These are phyloP conservation scores for Labyrinthula sp. DNA, from an alignment of 352 stramenopile species.

Conservation along the genomic window DNA sequence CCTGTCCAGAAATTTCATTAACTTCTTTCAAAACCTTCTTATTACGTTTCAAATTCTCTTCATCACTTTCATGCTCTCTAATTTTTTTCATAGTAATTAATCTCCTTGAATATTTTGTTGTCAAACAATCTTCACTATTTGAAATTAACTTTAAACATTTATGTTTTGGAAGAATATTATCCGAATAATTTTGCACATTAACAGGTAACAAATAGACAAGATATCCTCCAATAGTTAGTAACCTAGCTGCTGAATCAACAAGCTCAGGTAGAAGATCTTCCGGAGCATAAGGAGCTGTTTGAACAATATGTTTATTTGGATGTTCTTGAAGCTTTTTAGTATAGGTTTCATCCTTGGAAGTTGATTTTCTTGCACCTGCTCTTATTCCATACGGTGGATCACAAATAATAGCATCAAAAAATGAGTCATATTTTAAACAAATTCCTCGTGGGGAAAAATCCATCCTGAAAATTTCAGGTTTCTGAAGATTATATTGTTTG, in stretches of 20 bases:
- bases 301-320: slow-evolving; percentile 73
- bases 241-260: slow-evolving; percentile 59
- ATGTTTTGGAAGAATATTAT: slow-evolving; percentile 51
- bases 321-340: slow-evolving; percentile 33
- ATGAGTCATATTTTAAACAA: slow-evolving; percentile 20
- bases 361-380: slow-evolving; percentile 70
- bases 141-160: slow-evolving; percentile 44
- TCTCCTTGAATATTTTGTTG: slow-evolving; percentile 51
- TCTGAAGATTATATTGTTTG: slow-evolving; percentile 64
- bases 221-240: slow-evolving; percentile 47
- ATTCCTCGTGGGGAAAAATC: slow-evolving; percentile 59
- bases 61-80: slow-evolving; percentile 32
- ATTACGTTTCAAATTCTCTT: too few species aligned
- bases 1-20: too few species aligned
- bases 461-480: slow-evolving; percentile 72
- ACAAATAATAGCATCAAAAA: slow-evolving; percentile 56
- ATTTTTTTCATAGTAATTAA: slow-evolving; percentile 61
- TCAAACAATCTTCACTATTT: slow-evolving; percentile 57
- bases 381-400: slow-evolving; percentile 79
- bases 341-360: slow-evolving; percentile 30
- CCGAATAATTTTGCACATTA: slow-evolving; percentile 49
- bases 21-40: too few species aligned
- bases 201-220: slow-evolving; percentile 61
- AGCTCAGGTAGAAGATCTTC: slow-evolving; percentile 90
- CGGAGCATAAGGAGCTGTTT: slow-evolving; percentile 75